Conservation (phyloP, 2,329 filamentous ascomycete species). For the Cladophialophora yegresii region DNA sequence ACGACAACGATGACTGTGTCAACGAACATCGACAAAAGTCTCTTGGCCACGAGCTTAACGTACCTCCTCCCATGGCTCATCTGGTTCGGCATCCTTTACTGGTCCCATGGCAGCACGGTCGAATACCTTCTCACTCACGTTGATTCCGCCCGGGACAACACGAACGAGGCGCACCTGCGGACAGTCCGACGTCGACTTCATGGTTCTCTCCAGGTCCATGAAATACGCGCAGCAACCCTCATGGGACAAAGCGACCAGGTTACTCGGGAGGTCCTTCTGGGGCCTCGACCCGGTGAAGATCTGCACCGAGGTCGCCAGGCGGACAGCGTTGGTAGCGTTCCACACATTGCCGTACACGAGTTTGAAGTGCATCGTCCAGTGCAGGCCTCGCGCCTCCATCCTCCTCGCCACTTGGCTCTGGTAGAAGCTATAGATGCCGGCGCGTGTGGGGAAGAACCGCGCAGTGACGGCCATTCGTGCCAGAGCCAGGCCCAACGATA, state of each 20-base stretch:
- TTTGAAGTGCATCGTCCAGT: conserved; percentile 30
- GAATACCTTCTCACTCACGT: conserved; percentile 31
- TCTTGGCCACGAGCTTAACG: background rate
- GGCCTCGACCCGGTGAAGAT: conserved; percentile 34
- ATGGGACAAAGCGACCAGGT: conserved; percentile 33
- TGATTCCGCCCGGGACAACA: conserved; percentile 29
- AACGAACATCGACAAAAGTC: too few species aligned
- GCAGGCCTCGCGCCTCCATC: conserved; percentile 29
- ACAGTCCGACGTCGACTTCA: conserved; percentile 10
- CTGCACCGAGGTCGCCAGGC: conserved; percentile 30
- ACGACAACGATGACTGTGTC: background rate
- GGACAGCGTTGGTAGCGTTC: conserved; percentile 33
- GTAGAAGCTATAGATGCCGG: conserved; percentile 34
- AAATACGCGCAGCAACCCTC: conserved; percentile 35
- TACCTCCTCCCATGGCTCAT: conserved; percentile 31
- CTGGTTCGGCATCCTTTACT: conserved; percentile 15
- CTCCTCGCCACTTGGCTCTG: conserved; percentile 30
- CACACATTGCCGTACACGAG: conserved; percentile 35
- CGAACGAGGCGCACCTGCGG: conserved; percentile 29
- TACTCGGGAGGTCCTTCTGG: conserved; percentile 27
- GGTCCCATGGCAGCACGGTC: conserved; percentile 24
- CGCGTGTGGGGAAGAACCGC: conserved; percentile 29
- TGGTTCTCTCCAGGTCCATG: conserved; percentile 26
- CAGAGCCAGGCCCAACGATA: conserved; percentile 33
- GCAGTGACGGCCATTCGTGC: conserved; percentile 33